A percentile compares a stretch with the other conserved stretches of the same genome.
Conservation (phyloP, 305 asterid genomes). For the Stenogyne calaminthoides region DNA sequence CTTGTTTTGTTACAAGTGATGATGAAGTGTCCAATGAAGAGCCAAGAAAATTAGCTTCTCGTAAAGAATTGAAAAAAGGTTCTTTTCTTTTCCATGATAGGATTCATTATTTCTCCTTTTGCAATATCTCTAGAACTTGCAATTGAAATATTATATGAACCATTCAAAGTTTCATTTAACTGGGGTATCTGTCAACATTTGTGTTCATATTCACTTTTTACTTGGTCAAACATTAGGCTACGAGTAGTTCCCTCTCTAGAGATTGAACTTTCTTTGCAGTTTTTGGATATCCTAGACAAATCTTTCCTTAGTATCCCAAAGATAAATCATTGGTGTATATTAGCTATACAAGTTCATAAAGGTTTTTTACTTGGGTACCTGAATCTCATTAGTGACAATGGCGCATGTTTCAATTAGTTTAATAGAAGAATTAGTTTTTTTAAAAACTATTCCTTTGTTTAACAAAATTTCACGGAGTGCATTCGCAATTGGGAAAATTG, state of each 20-base stretch:
- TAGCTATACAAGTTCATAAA: slow-evolving; percentile 41
- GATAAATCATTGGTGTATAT: slow-evolving; percentile 37
- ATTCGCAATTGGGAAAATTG: slow-evolving; percentile 48
- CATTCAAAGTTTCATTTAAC: slow-evolving; percentile 46
- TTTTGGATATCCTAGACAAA: slow-evolving; percentile 40
- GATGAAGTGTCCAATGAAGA: slow-evolving; percentile 1
- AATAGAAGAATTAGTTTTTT: slow-evolving; percentile 46
- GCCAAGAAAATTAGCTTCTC: slow-evolving; percentile 2
- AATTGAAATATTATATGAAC: slow-evolving; percentile 39
- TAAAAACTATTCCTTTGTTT: slow-evolving; percentile 49
- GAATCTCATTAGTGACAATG: slow-evolving; percentile 33
- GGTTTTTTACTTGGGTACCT: slow-evolving; percentile 32
- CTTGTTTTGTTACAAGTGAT: not conserved
- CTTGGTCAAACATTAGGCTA: slow-evolving; percentile 35
- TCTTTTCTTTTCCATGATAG: slow-evolving; percentile 38
- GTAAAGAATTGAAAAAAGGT: slow-evolving; percentile 1
- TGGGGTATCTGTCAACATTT: slow-evolving; percentile 34
- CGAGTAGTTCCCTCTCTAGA: slow-evolving; percentile 41
- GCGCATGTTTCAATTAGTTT: slow-evolving; percentile 55
- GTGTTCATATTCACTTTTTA: slow-evolving; percentile 28
- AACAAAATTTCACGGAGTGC: slow-evolving; percentile 45
- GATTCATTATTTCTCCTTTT: slow-evolving; percentile 11
- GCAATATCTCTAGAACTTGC: slow-evolving; percentile 29
- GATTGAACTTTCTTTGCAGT: slow-evolving; percentile 32
- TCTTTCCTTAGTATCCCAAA: slow-evolving; percentile 43